A percentile compares a stretch with the other conserved stretches of the same genome.
Conservation (phyloP, 2,329 filamentous ascomycete genomes). For the Hypoxylon sp. region DNA sequence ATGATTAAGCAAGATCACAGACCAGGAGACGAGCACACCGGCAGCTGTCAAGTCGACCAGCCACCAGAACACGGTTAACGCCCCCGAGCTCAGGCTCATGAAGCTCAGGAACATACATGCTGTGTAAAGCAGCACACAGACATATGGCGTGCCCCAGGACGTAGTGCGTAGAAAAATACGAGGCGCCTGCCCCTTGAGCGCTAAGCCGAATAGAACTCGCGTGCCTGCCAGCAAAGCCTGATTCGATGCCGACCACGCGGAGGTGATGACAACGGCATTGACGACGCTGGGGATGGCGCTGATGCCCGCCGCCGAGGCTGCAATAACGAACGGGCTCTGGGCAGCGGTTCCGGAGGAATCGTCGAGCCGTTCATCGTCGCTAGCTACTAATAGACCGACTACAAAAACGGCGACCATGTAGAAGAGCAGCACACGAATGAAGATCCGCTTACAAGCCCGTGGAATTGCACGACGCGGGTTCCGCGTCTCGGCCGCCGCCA, state of each 20-base stretch:
- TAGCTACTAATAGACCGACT: slow-evolving; percentile 72
- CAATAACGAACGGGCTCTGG: slow-evolving; percentile 78
- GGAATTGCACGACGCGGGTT: slow-evolving; percentile 65
- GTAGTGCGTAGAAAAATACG: slow-evolving; percentile 68
- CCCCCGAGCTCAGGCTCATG: slow-evolving; percentile 69
- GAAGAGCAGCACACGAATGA: slow-evolving; percentile 68
- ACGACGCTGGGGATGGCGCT: slow-evolving; percentile 78
- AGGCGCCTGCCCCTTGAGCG: slow-evolving; percentile 71
- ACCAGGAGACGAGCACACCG: slow-evolving; percentile 76
- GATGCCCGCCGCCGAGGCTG: slow-evolving; percentile 76
- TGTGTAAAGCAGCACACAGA: slow-evolving; percentile 68
- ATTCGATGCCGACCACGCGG: slow-evolving; percentile 78
- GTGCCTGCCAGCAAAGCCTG: slow-evolving; percentile 73
- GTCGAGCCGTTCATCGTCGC: slow-evolving; percentile 64
- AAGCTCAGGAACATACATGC: slow-evolving; percentile 71
- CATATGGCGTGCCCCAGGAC: slow-evolving; percentile 69
- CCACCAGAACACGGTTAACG: slow-evolving; percentile 76
- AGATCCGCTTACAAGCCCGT: slow-evolving; percentile 70
- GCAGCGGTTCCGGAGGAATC: slow-evolving; percentile 63
- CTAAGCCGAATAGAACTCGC: slow-evolving; percentile 71
- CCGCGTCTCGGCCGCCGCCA: slow-evolving; percentile 68
- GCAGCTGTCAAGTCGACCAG: slow-evolving; percentile 73
- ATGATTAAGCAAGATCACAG: slow-evolving; percentile 71
- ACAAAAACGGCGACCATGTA: slow-evolving; percentile 70
- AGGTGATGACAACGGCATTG: slow-evolving; percentile 82